A percentile compares a stretch with the other conserved stretches of the same genome.
Evolutionary conservation across 805 yeast genomes (phyloP).

Genomic region (Teunomyces gatunensis): DNA sequence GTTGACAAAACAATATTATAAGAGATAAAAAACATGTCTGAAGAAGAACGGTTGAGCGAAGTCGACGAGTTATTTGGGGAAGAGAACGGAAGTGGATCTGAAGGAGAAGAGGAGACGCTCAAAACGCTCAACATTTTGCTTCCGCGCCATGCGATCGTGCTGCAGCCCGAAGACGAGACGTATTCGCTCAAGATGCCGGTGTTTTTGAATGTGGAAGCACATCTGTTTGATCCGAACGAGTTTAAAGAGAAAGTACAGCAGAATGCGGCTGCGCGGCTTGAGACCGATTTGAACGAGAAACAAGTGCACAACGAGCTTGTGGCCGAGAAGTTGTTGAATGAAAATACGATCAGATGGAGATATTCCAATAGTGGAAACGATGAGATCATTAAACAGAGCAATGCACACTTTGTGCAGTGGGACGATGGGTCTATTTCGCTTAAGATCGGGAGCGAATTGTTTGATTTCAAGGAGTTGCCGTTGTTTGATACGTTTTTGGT

Average conservation of each 20-base stretch:
- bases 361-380: constrained; percentile 72
- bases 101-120: constrained; percentile 30
- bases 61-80: constrained; percentile 39
- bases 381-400: constrained; percentile 79
- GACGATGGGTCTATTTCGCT: constrained; percentile 86
- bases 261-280: constrained; percentile 30
- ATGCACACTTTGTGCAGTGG: constrained; percentile 91
- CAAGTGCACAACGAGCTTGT: constrained; percentile 46
- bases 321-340: constrained; percentile 66
- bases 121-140: constrained; percentile 36
- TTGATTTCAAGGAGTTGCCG: constrained; percentile 68
- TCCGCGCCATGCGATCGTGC: constrained; percentile 50
- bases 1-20: too few relatives aligned
- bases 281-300: constrained; percentile 33
- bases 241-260: constrained; percentile 51
- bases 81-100: constrained; percentile 31
- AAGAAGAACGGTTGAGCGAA: constrained; percentile 15
- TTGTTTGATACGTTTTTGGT: constrained; percentile 71
- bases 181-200: constrained; percentile 71
- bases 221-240: constrained; percentile 77
- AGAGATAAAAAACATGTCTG: constrained; percentile 7
- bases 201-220: constrained; percentile 76
- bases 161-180: constrained; percentile 33
- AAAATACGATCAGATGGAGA: constrained; percentile 92
- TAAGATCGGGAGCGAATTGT: constrained; percentile 82